Percentiles rank a stretch among this genome's conserved stretches.
Conservation (phyloP, 1,139 yeast species). For the Taiozyma sp. region DNA sequence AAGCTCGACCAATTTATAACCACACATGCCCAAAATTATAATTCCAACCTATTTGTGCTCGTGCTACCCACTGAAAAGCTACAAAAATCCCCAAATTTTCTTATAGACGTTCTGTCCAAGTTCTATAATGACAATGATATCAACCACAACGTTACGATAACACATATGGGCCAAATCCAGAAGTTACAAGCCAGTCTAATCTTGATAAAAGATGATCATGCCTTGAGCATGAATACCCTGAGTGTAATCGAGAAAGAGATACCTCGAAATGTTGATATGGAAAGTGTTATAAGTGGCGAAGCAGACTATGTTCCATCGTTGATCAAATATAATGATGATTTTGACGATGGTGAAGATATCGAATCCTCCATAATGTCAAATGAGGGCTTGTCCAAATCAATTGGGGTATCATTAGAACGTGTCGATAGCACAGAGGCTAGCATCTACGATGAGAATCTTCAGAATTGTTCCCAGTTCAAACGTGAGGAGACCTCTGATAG, state of each 20-base stretch:
- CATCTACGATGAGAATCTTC: neutral
- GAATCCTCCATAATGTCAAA: neutral
- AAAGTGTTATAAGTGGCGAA: slow-evolving; percentile 5
- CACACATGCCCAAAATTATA: neutral
- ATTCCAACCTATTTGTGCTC: slow-evolving; percentile 2
- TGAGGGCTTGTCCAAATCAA: neutral
- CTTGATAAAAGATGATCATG: slow-evolving; percentile 4
- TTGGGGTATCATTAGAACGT: neutral
- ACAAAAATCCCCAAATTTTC: slow-evolving; percentile 2
- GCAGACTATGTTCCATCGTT: slow-evolving; percentile 3
- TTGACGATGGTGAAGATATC: neutral
- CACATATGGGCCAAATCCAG: slow-evolving; percentile 5
- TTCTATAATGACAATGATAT: slow-evolving; percentile 1
- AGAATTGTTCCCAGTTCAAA: neutral
- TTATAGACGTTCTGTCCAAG: slow-evolving; percentile 3
- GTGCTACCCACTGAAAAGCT: slow-evolving; percentile 3
- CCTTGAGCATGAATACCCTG: no score
- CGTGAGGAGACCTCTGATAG: neutral
- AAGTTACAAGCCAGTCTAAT: slow-evolving; percentile 6
- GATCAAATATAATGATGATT: neutral
- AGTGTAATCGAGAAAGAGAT: neutral
- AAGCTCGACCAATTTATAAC: slow-evolving; percentile 4
- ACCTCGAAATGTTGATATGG: neutral
- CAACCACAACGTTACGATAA: slow-evolving; percentile 4
- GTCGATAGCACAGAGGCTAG: neutral